Conservation (phyloP, 805 yeast species). For the Yarrowia keelungensis region DNA sequence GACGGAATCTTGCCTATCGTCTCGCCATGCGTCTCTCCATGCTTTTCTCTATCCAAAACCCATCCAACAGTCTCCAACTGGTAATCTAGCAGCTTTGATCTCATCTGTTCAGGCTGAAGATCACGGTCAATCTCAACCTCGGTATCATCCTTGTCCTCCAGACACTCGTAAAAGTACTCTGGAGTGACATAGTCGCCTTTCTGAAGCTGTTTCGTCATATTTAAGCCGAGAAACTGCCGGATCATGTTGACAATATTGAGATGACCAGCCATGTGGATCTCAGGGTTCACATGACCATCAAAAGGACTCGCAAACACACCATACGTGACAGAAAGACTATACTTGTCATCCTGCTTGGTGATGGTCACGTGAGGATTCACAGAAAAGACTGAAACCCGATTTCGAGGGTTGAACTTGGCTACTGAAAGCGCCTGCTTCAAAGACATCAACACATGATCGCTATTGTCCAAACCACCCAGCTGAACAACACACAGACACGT, state of each 20-base stretch:
- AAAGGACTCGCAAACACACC: slow-evolving; percentile 14
- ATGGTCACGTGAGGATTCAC: slow-evolving; percentile 16
- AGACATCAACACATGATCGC: not conserved
- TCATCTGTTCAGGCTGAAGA: slow-evolving; percentile 27
- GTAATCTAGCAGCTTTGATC: slow-evolving; percentile 46
- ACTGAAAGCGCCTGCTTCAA: slow-evolving; percentile 10
- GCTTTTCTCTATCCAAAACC: slow-evolving; percentile 51
- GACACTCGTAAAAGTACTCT: slow-evolving; percentile 23
- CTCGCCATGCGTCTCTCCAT: slow-evolving; percentile 39
- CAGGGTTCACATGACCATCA: slow-evolving; percentile 25
- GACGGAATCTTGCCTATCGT: slow-evolving; percentile 1
- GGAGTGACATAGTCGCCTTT: slow-evolving; percentile 7
- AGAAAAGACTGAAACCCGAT: not conserved
- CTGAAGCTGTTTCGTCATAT: not conserved
- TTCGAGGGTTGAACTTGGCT: not conserved
- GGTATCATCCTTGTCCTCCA: not conserved
- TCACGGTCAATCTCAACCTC: not conserved
- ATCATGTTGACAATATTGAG: slow-evolving; percentile 19
- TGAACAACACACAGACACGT: slow-evolving; percentile 19
- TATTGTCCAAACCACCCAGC: not conserved
- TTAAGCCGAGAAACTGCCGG: slow-evolving; percentile 13
- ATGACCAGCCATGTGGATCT: slow-evolving; percentile 10
- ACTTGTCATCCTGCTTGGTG: not conserved
- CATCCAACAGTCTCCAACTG: slow-evolving; percentile 52
- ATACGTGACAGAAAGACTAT: not conserved